Conservation (phyloP, 2,329 filamentous ascomycete genomes). For the Botrytis cinerea region DNA sequence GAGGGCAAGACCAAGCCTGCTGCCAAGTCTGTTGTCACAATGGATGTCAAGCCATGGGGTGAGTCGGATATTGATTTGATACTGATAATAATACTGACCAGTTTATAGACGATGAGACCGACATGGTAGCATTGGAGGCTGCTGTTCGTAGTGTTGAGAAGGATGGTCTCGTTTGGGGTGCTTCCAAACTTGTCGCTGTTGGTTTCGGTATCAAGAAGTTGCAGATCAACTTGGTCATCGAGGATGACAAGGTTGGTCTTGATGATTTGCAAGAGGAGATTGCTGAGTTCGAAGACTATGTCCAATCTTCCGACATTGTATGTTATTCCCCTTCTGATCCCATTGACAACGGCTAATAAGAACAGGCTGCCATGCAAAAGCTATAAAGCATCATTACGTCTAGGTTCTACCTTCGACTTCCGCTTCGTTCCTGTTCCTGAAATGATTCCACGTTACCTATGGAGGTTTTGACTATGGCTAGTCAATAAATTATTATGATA, state of each 20-base stretch:
- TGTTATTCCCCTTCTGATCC: conserved; percentile 37
- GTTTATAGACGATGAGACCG: conserved; percentile 80
- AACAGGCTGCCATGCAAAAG: conserved; percentile 80
- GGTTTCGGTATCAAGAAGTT: conserved; percentile 99
- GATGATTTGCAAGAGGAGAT: conserved; percentile 88
- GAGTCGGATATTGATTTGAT: conserved; percentile 42
- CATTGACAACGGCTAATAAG: conserved; percentile 30
- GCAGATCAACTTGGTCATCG: conserved; percentile 96
- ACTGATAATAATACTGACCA: conserved; percentile 29
- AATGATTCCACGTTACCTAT: conserved; percentile 34
- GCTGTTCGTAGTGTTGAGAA: conserved; percentile 81
- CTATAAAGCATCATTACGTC: conserved; percentile 59
- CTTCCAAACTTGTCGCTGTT: conserved; percentile 82
- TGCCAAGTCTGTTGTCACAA: conserved; percentile 93
- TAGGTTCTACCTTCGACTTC: conserved; percentile 25
- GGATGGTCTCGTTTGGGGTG: conserved; percentile 96
- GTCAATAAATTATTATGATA: conserved; percentile 22
- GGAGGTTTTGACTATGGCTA: conserved; percentile 31
- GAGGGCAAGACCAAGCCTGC: conserved; percentile 85
- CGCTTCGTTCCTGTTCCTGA: conserved; percentile 31
- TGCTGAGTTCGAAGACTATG: conserved; percentile 84
- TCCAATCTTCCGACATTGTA: conserved; percentile 89
- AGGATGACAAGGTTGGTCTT: conserved; percentile 93
- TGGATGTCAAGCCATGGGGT: conserved; percentile 99
- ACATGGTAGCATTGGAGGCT: conserved; percentile 79